Base-by-base conservation (phyloP, 768 basidiomycete genomes). In the Tylopilus rubrobrunneus region DNA sequence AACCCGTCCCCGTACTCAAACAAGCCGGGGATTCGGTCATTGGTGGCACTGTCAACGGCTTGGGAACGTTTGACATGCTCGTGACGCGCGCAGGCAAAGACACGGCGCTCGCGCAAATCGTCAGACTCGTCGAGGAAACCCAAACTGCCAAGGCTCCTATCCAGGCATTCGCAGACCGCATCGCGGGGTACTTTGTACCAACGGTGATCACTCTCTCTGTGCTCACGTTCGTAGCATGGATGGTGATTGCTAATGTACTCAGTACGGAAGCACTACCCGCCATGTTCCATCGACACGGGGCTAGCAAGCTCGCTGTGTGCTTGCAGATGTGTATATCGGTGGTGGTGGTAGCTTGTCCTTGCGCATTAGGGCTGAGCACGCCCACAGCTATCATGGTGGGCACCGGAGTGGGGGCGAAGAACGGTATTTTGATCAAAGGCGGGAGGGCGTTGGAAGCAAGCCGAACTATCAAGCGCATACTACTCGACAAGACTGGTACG, bases 361-460 rank as follows among this genome's bases (percentile, higher is more conserved):
- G 97, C 67, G 96, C 97, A 0, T 80, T 99, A 33, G 97, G 96
- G 5, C 79, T 98, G 54, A 92, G 91, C 51, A 98, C 96, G 0
- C 97, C 97, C 1, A 98, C 97, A 0, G 97, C 96, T 2, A 93
- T 98, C 72, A 98, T 98, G 97, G 97, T 98, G 31, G 97, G 97
- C 17, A 98, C 96, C 0, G 97, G 97, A 1, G 85, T 98, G 52
- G 97, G 97, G 2, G 97, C 97, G 9, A 82, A 89, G 74, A 96
- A 98, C 63, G 96, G 97, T 0, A 98, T 99, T 55, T 74, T 99
- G 44, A 98, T 99, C 82, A 99, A 99, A 68, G 95, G 97, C 21
- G 97, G 95, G 2, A 79, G 89, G 14, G 95, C 97, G 3, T 76
- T 99, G 27, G 97, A 99, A 67, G 93, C 92, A 4, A 93, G 92